Percentiles rank a stretch among this genome's conserved stretches.
Conservation (phyloP, 2,329 filamentous ascomycete genomes). For the Didymosphaeria variabile region DNA sequence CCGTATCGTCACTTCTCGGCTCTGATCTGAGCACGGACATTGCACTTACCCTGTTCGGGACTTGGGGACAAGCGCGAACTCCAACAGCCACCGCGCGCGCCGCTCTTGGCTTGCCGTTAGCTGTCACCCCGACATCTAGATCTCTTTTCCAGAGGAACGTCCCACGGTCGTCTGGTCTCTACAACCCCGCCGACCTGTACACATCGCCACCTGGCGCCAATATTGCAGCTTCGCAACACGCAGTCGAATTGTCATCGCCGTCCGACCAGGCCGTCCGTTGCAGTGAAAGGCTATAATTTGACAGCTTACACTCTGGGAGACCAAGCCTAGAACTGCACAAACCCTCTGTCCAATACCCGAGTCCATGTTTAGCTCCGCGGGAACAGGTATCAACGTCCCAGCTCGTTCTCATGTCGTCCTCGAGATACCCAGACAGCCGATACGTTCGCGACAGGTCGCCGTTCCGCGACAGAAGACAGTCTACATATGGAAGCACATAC, state of each 20-base stretch:
- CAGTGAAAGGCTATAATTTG: neutral
- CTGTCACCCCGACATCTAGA: constrained; percentile 1
- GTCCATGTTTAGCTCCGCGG: constrained; percentile 30
- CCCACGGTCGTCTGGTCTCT: neutral
- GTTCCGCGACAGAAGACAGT: constrained; percentile 73
- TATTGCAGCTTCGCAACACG: neutral
- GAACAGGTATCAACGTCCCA: constrained; percentile 6
- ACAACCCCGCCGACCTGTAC: neutral
- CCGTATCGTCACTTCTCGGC: constrained; percentile 8
- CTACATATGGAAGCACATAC: constrained; percentile 67
- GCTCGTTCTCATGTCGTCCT: constrained; percentile 42
- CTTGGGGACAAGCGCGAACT: neutral
- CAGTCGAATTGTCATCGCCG: neutral
- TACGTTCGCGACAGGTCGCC: constrained; percentile 56
- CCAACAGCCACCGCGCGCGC: neutral
- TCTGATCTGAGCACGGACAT: constrained; percentile 9
- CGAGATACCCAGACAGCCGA: constrained; percentile 46
- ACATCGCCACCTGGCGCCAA: neutral
- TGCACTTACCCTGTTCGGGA: neutral
- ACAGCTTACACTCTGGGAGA: neutral
- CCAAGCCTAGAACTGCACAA: neutral
- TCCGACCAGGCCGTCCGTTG: neutral
- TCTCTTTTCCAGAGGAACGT: neutral
- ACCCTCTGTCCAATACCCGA: neutral
- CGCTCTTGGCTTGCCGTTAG: neutral